phyloP scores from a whole-genome alignment of 2,329 filamentous ascomycete genomes.

The Phaeosphaeria sp. region DNA sequence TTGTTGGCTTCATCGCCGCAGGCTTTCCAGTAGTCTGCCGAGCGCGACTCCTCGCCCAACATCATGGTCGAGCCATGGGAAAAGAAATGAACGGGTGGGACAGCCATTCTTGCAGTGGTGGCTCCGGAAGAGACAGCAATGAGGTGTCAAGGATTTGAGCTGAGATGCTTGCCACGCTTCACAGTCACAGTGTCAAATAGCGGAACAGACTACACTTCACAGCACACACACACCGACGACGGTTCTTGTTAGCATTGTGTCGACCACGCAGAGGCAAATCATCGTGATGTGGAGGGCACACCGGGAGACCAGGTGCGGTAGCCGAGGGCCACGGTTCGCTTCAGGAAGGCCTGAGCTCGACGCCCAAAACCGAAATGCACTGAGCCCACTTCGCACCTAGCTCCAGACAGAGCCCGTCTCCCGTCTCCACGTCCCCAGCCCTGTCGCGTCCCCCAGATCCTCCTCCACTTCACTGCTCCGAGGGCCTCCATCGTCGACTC shows the following conservation, averaged over 20 bases:
- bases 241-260: neutral
- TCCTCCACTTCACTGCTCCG: slow-evolving; percentile 32
- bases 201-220: neutral
- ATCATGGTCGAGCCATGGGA: slow-evolving; percentile 77
- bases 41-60: slow-evolving; percentile 68
- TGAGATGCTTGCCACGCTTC: too few species aligned
- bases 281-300: slow-evolving; percentile 21
- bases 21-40: slow-evolving; percentile 70
- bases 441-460: slow-evolving; percentile 20
- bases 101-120: slow-evolving; percentile 18
- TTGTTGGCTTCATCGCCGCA: slow-evolving; percentile 68
- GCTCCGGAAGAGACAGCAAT: neutral
- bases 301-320: neutral
- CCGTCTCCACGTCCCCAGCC: slow-evolving; percentile 15
- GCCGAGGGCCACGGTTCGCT: slow-evolving; percentile 7
- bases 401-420: neutral
- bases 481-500: slow-evolving; percentile 14
- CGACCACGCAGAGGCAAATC: neutral
- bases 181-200: neutral
- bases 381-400: neutral
- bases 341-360: slow-evolving; percentile 4
- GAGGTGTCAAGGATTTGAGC: neutral
- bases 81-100: slow-evolving; percentile 69
- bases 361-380: neutral
- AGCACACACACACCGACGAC: neutral